Percentiles rank a stretch among this genome's conserved stretches.
Evolutionary conservation across 768 basidiomycete species (phyloP).

Genomic region (Pisolithus microcarpus): DNA sequence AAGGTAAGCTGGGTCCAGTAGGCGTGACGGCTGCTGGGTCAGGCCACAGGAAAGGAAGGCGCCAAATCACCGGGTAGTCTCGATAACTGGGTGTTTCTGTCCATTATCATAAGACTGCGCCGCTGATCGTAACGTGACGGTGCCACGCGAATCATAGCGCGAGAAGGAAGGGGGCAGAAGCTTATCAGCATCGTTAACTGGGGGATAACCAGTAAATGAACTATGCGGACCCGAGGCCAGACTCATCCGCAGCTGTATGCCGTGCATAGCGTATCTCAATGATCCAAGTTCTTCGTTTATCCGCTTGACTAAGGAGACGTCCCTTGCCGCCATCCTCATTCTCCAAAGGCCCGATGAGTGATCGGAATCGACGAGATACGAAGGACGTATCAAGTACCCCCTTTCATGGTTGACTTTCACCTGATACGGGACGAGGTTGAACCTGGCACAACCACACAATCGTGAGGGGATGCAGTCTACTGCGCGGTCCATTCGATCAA

Average conservation of each 20-base stretch:
- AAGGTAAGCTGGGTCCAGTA: no score
- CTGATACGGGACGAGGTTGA: no score
- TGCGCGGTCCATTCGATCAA: no score
- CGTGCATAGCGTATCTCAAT: conserved; percentile 62
- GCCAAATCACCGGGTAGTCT: conserved; percentile 31
- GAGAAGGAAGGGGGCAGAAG: not conserved
- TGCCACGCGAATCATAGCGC: conserved; percentile 4
- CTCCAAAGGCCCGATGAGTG: no score
- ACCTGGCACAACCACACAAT: no score
- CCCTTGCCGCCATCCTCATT: no score
- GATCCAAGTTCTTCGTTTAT: conserved; percentile 69
- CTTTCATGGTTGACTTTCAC: no score
- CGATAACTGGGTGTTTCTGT: conserved; percentile 55
- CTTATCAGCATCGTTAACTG: no score
- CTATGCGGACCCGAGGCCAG: not conserved
- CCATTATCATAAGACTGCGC: conserved; percentile 65
- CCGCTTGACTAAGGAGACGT: conserved; percentile 30
- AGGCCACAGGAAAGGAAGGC: conserved; percentile 9
- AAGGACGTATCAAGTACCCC: no score
- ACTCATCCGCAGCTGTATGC: conserved; percentile 71
- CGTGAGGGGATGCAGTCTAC: no score
- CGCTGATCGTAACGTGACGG: conserved; percentile 31
- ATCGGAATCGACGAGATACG: no score
- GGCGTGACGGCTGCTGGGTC: conserved; percentile 19
- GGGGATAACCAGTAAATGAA: conserved; percentile 7